These are phyloP conservation scores for Datura wrightii DNA, from an alignment of 257 asterid genomes.

Conservation along the genomic window DNA sequence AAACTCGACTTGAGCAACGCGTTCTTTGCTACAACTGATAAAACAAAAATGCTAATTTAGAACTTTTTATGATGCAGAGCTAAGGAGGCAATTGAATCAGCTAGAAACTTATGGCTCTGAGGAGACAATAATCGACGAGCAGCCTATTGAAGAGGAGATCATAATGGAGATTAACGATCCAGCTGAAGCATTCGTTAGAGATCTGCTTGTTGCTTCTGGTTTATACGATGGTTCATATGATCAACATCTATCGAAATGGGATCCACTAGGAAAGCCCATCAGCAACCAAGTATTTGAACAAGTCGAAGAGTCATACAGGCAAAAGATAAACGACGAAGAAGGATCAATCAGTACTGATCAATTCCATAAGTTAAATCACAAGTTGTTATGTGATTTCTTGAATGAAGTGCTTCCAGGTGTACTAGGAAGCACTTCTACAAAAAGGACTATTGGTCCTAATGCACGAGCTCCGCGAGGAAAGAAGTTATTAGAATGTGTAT, in stretches of 20 bases:
- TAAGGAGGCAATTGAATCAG: slow-evolving; percentile 76
- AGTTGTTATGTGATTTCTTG: slow-evolving; percentile 65
- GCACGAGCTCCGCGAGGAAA: slow-evolving; percentile 66
- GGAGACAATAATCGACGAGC: slow-evolving; percentile 56
- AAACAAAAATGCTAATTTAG: neutral
- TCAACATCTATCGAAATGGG: slow-evolving; percentile 71
- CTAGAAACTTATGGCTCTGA: slow-evolving; percentile 60
- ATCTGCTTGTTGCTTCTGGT: slow-evolving; percentile 83
- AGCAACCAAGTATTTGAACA: slow-evolving; percentile 72
- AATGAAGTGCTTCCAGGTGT: slow-evolving; percentile 79
- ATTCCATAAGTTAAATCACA: slow-evolving; percentile 49
- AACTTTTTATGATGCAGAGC: slow-evolving; percentile 49
- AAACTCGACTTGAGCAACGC: neutral
- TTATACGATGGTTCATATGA: slow-evolving; percentile 68
- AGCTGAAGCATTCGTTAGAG: slow-evolving; percentile 75
- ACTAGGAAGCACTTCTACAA: slow-evolving; percentile 56
- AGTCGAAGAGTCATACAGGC: slow-evolving; percentile 58
- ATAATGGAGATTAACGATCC: slow-evolving; percentile 57
- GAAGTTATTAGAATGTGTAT: slow-evolving; percentile 60
- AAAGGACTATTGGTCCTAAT: slow-evolving; percentile 49
- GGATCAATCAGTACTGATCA: neutral
- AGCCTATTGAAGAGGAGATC: slow-evolving; percentile 53
- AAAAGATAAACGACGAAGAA: slow-evolving; percentile 47
- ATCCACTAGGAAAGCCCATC: slow-evolving; percentile 75
- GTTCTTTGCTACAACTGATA: neutral